A percentile compares a stretch with the other conserved stretches of the same genome.
Conservation (phyloP, 306 rosid species). For the Castanopsis chinensis region DNA sequence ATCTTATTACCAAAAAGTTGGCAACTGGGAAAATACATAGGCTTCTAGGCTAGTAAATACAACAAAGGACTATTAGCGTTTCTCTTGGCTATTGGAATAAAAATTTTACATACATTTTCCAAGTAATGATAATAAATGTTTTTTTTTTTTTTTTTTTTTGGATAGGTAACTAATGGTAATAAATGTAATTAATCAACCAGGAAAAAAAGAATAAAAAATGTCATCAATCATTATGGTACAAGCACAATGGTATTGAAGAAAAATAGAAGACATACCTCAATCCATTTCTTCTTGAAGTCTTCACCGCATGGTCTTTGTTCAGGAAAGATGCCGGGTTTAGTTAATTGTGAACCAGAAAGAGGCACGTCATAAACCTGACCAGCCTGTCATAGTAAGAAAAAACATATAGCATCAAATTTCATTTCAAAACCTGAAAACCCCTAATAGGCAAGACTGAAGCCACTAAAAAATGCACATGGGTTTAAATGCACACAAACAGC, state of each 20-base stretch:
- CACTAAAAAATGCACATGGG: neutral
- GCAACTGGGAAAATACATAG: neutral
- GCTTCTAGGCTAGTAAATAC: neutral
- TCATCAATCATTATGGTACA: neutral
- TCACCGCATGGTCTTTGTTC: constrained; percentile 74
- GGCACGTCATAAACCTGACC: constrained; percentile 93
- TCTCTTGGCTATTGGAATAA: neutral
- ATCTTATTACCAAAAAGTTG: neutral
- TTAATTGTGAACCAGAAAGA: constrained; percentile 77
- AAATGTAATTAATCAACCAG: neutral
- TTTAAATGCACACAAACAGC: constrained; percentile 6
- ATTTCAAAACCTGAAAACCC: constrained; percentile 2
- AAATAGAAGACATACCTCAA: constrained; percentile 58
- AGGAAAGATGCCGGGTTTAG: constrained; percentile 76
- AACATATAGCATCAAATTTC: constrained; percentile 27
- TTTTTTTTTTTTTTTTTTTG: too few relatives aligned
- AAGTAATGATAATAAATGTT: neutral
- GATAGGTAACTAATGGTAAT: neutral
- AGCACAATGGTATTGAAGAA: neutral
- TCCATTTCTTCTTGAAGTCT: constrained; percentile 86
- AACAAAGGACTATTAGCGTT: neutral
- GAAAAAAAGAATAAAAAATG: neutral
- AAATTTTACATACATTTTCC: neutral
- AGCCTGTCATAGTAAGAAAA: constrained; percentile 63
- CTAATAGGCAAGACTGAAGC: neutral